Percentiles rank a stretch among this genome's conserved stretches.
These are phyloP conservation scores for Diddensiella santjacobensis DNA, from an alignment of 805 yeast genomes.

Conservation along the genomic window DNA sequence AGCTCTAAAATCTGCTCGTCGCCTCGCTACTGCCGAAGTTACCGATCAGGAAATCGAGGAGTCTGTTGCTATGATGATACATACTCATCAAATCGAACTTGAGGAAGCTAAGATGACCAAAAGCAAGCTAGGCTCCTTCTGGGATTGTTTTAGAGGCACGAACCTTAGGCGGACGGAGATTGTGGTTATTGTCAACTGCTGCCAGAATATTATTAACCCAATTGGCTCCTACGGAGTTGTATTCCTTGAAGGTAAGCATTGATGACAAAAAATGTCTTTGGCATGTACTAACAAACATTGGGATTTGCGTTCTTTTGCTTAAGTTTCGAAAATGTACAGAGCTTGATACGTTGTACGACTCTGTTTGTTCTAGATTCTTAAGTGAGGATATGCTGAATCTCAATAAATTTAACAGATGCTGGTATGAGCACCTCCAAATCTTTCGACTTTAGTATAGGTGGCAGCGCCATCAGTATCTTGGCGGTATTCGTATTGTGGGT, in stretches of 20 bases:
- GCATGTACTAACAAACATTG: too few relatives aligned
- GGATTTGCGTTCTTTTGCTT: too few relatives aligned
- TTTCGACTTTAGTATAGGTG: slow-evolving; percentile 45
- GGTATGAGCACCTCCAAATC: slow-evolving; percentile 27
- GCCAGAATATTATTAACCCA: slow-evolving; percentile 34
- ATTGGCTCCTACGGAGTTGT: slow-evolving; percentile 33
- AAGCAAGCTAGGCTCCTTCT: slow-evolving; percentile 19
- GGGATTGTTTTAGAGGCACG: slow-evolving; percentile 46
- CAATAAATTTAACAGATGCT: slow-evolving; percentile 32
- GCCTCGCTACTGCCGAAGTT: slow-evolving; percentile 33
- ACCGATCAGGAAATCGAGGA: slow-evolving; percentile 9
- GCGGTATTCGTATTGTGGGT: slow-evolving; percentile 37
- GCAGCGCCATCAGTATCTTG: slow-evolving; percentile 42
- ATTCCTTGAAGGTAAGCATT: slow-evolving; percentile 35
- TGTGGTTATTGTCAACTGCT: slow-evolving; percentile 41
- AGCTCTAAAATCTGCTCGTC: slow-evolving; percentile 40
- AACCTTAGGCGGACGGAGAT: slow-evolving; percentile 49
- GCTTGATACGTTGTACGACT: too few relatives aligned
- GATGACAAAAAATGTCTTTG: too few relatives aligned
- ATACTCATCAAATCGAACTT: slow-evolving; percentile 40
- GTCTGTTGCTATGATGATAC: slow-evolving; percentile 22
- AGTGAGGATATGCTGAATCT: background rate
- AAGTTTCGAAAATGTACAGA: too few relatives aligned
- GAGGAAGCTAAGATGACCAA: slow-evolving; percentile 1
- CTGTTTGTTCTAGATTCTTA: background rate